These are phyloP conservation scores for Mimosa pudica DNA, from an alignment of 306 rosid species.

Conservation along the genomic window DNA sequence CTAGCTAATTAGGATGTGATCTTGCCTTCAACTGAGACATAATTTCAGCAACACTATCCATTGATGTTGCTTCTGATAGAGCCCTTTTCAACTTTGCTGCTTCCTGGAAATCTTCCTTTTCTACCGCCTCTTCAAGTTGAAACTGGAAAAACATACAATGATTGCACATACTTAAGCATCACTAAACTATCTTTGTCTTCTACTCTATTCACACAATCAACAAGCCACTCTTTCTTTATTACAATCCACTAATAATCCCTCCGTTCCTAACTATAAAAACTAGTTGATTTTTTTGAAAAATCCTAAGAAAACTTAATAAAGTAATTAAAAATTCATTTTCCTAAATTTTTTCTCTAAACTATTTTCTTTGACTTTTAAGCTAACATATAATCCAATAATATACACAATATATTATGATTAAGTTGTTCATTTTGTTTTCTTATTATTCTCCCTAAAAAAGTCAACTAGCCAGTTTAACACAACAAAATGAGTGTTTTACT, in stretches of 20 bases:
- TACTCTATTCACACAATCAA: neutral
- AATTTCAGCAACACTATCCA: slow-evolving; percentile 82
- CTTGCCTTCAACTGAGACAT: slow-evolving; percentile 83
- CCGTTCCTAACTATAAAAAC: too few species aligned
- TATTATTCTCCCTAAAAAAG: too few species aligned
- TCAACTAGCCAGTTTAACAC: neutral
- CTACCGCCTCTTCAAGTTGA: slow-evolving; percentile 97
- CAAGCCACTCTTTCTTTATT: neutral
- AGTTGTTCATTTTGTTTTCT: too few species aligned
- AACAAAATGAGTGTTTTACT: neutral
- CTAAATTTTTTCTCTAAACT: too few species aligned
- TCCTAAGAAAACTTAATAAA: too few species aligned
- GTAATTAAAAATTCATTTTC: too few species aligned
- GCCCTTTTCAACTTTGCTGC: slow-evolving; percentile 77
- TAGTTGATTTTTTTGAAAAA: too few species aligned
- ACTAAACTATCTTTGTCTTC: neutral
- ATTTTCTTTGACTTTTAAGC: too few species aligned
- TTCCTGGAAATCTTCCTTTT: slow-evolving; percentile 89
- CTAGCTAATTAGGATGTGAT: slow-evolving; percentile 17
- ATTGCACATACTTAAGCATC: neutral
- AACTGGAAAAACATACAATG: slow-evolving; percentile 50
- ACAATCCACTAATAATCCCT: too few species aligned
- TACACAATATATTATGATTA: too few species aligned
- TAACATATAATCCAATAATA: too few species aligned
- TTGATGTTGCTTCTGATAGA: slow-evolving; percentile 74